Evolutionary conservation across 1,284 basidiomycete species (phyloP).

Genomic region (Ceratobasidium sp.): DNA sequence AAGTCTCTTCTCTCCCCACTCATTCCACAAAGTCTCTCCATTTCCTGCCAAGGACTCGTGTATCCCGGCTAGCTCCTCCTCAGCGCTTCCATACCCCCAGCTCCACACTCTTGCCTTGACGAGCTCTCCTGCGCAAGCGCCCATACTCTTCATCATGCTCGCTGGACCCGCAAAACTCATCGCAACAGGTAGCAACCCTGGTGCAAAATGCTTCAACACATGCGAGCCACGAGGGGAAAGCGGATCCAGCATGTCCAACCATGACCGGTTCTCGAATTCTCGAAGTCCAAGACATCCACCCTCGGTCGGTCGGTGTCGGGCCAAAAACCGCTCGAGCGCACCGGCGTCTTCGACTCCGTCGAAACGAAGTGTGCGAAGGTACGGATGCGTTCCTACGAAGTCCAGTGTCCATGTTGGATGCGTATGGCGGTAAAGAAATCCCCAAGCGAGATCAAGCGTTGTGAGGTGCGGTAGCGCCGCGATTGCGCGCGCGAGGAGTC

Average conservation of each 20-base stretch:
- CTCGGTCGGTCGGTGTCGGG: slow-evolving; percentile 28
- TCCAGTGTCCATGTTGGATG: slow-evolving; percentile 39
- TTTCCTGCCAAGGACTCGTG: slow-evolving; percentile 29
- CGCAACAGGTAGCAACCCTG: slow-evolving; percentile 30
- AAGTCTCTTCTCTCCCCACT: slow-evolving; percentile 9
- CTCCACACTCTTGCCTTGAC: slow-evolving; percentile 36
- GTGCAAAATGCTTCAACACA: slow-evolving; percentile 29
- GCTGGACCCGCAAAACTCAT: slow-evolving; percentile 30
- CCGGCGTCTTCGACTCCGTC: slow-evolving; percentile 36
- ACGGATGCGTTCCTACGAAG: slow-evolving; percentile 16
- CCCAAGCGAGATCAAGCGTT: slow-evolving; percentile 39
- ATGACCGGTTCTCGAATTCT: slow-evolving; percentile 30
- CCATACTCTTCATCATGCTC: slow-evolving; percentile 39
- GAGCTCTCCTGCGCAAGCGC: slow-evolving; percentile 14
- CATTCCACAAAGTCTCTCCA: slow-evolving; percentile 6
- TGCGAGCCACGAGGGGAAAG: slow-evolving; percentile 25
- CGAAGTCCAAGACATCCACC: slow-evolving; percentile 11
- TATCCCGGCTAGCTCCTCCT: slow-evolving; percentile 34
- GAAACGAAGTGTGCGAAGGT: slow-evolving; percentile 16
- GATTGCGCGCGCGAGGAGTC: slow-evolving; percentile 21
- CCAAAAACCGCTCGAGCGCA: slow-evolving; percentile 35
- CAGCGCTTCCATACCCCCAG: slow-evolving; percentile 39
- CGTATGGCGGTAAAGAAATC: slow-evolving; percentile 37
- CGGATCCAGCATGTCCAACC: slow-evolving; percentile 35
- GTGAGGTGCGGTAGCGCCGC: slow-evolving; percentile 34